Conservation (phyloP, 179 eudicot species). For the Beta corolliflora region DNA sequence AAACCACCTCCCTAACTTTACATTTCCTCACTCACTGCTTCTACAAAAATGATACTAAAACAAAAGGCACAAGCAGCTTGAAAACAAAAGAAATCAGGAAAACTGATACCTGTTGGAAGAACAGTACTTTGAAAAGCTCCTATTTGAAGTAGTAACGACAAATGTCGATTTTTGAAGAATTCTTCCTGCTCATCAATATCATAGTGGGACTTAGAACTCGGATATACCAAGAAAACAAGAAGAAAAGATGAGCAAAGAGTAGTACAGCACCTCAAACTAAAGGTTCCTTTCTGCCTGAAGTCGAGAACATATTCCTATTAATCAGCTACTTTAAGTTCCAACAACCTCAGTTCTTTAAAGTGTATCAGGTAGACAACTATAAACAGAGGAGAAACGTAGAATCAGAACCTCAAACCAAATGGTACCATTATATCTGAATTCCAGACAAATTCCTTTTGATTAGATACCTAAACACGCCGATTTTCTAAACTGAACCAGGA, state of each 20-base stretch:
- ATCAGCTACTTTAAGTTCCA: background rate
- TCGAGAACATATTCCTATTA: background rate
- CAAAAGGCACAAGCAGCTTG: background rate
- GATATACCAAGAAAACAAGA: background rate
- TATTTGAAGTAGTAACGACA: background rate
- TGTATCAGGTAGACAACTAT: background rate
- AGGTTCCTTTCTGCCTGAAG: background rate
- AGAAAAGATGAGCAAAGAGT: background rate
- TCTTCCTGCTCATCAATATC: background rate
- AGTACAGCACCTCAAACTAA: background rate
- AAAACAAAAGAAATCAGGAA: background rate
- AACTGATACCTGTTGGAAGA: conserved; percentile 10
- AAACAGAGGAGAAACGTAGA: background rate
- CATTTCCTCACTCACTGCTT: no score
- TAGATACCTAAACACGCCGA: background rate
- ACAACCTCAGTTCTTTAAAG: background rate
- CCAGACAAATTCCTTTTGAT: background rate
- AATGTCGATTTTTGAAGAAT: conserved; percentile 1
- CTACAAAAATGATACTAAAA: conserved; percentile 10
- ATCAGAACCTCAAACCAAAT: conserved; percentile 3
- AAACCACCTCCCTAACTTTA: no score
- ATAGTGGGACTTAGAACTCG: background rate
- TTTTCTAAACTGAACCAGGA: background rate
- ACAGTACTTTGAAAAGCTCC: conserved; percentile 13
- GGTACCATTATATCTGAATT: conserved; percentile 1